Evolutionary conservation across 805 yeast species (phyloP).

Genomic region (Deakozyma indianensis): DNA sequence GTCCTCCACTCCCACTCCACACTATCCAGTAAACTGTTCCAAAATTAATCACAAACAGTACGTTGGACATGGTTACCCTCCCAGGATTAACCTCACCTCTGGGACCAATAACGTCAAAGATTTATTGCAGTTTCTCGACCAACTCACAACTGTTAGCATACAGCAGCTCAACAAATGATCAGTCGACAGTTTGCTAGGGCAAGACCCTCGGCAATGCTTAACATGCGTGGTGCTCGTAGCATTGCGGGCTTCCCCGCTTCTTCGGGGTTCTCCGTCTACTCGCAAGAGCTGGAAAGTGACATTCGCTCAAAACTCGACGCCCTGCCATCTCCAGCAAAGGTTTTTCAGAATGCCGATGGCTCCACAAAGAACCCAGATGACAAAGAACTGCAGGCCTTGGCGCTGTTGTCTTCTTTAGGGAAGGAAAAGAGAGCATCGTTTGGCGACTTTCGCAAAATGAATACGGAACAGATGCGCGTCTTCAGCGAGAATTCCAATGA

Average conservation of each 20-base stretch:
- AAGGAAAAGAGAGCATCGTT: constrained; percentile 40
- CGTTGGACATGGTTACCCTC: too few relatives aligned
- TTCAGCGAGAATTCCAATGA: constrained; percentile 48
- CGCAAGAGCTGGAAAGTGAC: constrained; percentile 36
- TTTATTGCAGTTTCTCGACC: neutral
- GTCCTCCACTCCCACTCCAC: too few relatives aligned
- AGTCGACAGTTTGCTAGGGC: too few relatives aligned
- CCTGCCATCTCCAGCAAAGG: constrained; percentile 48
- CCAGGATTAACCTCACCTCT: too few relatives aligned
- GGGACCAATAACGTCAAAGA: neutral
- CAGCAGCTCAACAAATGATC: too few relatives aligned
- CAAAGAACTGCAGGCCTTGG: constrained; percentile 53
- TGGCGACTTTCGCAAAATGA: constrained; percentile 32
- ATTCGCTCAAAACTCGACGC: constrained; percentile 47
- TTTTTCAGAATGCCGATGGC: constrained; percentile 66
- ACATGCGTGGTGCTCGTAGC: too few relatives aligned
- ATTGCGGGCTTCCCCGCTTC: constrained; percentile 17
- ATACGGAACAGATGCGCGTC: constrained; percentile 37
- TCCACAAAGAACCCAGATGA: constrained; percentile 57
- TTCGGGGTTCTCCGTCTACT: constrained; percentile 13
- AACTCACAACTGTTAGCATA: neutral
- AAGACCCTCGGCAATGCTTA: too few relatives aligned
- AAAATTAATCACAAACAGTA: too few relatives aligned
- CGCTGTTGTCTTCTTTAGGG: constrained; percentile 51
- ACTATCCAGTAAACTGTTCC: too few relatives aligned